These are phyloP conservation scores for Turnera subulata DNA, from an alignment of 345 rosid genomes.

Conservation along the genomic window DNA sequence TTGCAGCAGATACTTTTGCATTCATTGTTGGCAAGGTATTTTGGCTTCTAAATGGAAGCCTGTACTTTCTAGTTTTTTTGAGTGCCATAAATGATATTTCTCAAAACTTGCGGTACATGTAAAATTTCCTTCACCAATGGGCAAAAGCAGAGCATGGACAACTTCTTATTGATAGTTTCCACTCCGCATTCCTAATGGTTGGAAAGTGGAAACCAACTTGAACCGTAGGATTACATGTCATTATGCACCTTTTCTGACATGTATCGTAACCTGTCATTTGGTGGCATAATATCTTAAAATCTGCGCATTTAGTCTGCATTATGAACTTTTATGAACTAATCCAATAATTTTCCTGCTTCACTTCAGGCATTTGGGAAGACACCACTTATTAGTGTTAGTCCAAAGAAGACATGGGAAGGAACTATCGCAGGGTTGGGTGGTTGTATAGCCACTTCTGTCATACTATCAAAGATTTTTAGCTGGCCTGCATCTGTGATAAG, in stretches of 20 bases:
- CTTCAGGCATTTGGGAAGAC: slow-evolving; percentile 85
- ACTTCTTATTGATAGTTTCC: background rate
- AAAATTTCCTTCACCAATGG: background rate
- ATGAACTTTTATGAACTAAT: too few species aligned
- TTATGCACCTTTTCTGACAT: background rate
- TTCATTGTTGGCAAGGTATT: slow-evolving; percentile 88
- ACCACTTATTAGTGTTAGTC: slow-evolving; percentile 74
- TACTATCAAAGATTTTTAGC: slow-evolving; percentile 51
- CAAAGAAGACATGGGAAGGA: slow-evolving; percentile 98
- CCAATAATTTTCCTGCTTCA: slow-evolving; percentile 9
- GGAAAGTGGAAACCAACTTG: background rate
- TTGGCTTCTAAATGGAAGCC: slow-evolving; percentile 9
- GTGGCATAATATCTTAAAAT: too few species aligned
- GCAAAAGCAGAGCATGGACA: background rate
- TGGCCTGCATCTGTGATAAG: slow-evolving; percentile 85
- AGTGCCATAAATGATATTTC: background rate
- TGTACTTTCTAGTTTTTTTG: background rate
- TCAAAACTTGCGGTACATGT: background rate
- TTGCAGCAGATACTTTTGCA: slow-evolving; percentile 89
- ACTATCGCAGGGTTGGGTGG: slow-evolving; percentile 75
- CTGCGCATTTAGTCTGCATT: too few species aligned
- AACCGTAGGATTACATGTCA: background rate
- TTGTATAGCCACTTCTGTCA: slow-evolving; percentile 57
- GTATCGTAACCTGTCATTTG: background rate
- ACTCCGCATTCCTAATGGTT: background rate